A percentile compares a stretch with the other conserved stretches of the same genome.
These are phyloP conservation scores for Ustilago lituana DNA, from an alignment of 1,284 basidiomycete species.

Conservation along the genomic window DNA sequence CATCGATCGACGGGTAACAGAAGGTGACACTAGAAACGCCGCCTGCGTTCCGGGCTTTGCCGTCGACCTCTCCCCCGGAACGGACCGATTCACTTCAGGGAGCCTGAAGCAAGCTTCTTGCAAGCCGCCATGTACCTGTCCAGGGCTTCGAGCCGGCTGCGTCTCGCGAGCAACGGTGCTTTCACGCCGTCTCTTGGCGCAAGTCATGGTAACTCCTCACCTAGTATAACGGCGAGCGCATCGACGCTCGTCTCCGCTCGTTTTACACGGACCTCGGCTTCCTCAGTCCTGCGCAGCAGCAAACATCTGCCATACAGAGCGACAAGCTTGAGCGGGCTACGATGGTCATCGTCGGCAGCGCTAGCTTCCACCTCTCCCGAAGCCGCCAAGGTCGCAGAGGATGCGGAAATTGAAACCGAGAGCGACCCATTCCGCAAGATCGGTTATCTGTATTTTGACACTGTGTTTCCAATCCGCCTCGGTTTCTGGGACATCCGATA, in stretches of 20 bases:
- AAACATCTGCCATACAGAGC: not conserved
- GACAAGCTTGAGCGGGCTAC: not conserved
- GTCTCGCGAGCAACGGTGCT: not conserved
- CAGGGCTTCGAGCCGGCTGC: constrained; percentile 5
- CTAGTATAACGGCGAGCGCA: constrained; percentile 1
- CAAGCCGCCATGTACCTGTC: constrained; percentile 16
- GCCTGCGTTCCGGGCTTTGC: not conserved
- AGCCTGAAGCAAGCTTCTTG: too few relatives aligned
- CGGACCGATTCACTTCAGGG: too few relatives aligned
- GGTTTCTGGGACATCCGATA: constrained; percentile 58
- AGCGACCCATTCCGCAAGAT: constrained; percentile 49
- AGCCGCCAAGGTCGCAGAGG: constrained; percentile 44
- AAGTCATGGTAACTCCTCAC: not conserved
- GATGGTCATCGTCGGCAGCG: constrained; percentile 41
- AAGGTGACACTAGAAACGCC: not conserved
- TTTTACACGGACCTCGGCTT: not conserved
- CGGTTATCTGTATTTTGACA: constrained; percentile 58
- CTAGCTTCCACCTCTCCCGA: constrained; percentile 43
- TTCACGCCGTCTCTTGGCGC: not conserved
- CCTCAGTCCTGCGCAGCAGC: not conserved
- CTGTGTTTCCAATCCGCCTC: constrained; percentile 59
- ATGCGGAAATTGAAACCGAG: constrained; percentile 42
- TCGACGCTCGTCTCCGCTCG: constrained; percentile 8
- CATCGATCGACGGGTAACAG: not conserved
- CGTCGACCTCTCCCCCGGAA: not conserved